Conservation (phyloP, 2,329 filamentous ascomycete species). For the Sporothrix phasma region DNA sequence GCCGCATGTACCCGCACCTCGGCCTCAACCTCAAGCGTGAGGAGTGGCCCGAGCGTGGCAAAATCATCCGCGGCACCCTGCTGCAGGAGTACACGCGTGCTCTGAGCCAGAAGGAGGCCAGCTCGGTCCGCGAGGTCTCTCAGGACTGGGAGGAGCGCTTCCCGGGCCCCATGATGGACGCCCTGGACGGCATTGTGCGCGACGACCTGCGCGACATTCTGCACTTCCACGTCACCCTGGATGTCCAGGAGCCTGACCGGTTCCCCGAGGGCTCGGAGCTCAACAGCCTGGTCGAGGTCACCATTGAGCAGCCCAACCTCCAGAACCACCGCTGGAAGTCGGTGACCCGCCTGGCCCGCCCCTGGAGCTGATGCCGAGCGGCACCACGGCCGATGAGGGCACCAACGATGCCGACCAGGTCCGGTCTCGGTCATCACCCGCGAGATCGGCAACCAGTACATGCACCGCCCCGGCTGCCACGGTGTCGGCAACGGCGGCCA, state of each 20-base stretch:
- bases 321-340: conserved; percentile 52
- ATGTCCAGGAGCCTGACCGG: conserved; percentile 46
- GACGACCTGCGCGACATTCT: conserved; percentile 47
- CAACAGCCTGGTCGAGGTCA: conserved; percentile 48
- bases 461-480: conserved; percentile 43
- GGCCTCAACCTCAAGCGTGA: conserved; percentile 42
- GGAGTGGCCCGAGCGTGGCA: conserved; percentile 36
- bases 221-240: conserved; percentile 52
- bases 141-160: conserved; percentile 50
- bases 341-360: conserved; percentile 47
- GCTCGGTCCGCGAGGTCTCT: conserved; percentile 43
- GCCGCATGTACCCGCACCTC: conserved; percentile 45
- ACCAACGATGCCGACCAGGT: conserved; percentile 17
- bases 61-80: conserved; percentile 39
- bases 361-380: conserved; percentile 35
- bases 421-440: conserved; percentile 36
- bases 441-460: conserved; percentile 38
- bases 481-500: conserved; percentile 23
- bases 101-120: conserved; percentile 45
- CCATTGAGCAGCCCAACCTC: conserved; percentile 43
- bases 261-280: conserved; percentile 52
- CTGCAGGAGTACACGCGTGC: conserved; percentile 50
- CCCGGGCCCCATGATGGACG: conserved; percentile 41
- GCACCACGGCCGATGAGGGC: conserved; percentile 13
- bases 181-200: conserved; percentile 37